Evolutionary conservation across 164 flowering plant genomes (phyloP), one percentile per base, ranked within the genome.

Genomic region (Umbilicus rupestris): DNA sequence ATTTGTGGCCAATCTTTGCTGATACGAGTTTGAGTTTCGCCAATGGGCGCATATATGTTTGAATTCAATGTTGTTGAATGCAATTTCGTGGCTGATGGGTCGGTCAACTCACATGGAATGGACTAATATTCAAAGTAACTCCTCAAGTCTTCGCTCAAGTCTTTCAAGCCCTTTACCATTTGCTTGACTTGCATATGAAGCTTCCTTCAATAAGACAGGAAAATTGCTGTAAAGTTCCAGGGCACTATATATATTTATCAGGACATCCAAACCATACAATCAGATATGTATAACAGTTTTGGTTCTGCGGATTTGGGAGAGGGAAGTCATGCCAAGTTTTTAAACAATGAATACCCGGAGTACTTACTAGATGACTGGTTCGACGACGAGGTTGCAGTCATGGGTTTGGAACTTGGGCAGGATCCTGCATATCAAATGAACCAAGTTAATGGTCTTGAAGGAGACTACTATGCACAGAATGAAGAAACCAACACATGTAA

Each of bases 271-370:
- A 52, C 30, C 58, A 9, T 52, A 24, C 0, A 9, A 24, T 24
- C 58, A 55, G 19, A 28, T 5, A 55, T 55, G 60, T 55, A 26
- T 42, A 37, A 22, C 69, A 64, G 22, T 67, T 52, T 63, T 26
- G 69, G 30, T 4, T 64, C 66, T 0, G 28, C 16, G 26, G 66
- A 69, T n/a, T 72, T 78, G 1, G 67, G 66, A 3, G 84, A 78
- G 52, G 68, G 57, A 66, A 76, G 71, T 42, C 67, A 45, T 41
- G 65, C 26, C 33, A 71, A 69, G 19, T n/a, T 28, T 5, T 31
- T 72, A 6, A 66, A 63, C 47, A 68, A 76, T 22, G 80, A 79
- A 70, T 39, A 74, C 22, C 65, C 80, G 0, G 84, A 80, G 3
- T 77, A 55, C 71, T 63, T 73, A 20, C 47, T 77, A 9, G 78